phyloP scores from a whole-genome alignment of 495 filamentous ascomycete genomes.

The Antarctomyces pellizariae region DNA sequence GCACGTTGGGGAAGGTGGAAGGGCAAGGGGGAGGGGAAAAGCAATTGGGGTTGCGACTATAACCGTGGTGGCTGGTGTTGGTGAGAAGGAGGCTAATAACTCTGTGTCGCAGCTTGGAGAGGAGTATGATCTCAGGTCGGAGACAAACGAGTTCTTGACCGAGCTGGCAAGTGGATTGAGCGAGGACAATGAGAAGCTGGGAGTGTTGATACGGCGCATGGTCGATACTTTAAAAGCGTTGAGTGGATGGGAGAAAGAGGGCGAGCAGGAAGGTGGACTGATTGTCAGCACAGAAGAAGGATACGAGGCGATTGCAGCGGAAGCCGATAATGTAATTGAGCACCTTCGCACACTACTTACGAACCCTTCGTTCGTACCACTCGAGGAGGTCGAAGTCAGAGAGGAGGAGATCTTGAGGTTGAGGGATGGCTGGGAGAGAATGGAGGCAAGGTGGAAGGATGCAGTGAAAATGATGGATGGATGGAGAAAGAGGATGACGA shows the following conservation, averaged over 20 bases:
- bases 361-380: conserved; percentile 83
- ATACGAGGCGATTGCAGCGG: conserved; percentile 45
- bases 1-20: conserved; percentile 30
- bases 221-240: conserved; percentile 51
- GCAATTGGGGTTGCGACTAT: conserved; percentile 28
- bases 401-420: conserved; percentile 74
- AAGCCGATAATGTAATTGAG: conserved; percentile 51
- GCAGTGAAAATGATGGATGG: conserved; percentile 76
- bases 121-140: conserved; percentile 50
- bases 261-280: conserved; percentile 18
- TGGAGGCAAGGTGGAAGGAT: conserved; percentile 79
- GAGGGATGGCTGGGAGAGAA: conserved; percentile 67
- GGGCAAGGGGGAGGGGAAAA: conserved; percentile 22
- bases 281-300: conserved; percentile 13
- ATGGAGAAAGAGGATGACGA: conserved; percentile 67
- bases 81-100: conserved; percentile 12
- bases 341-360: conserved; percentile 66
- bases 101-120: conserved; percentile 22
- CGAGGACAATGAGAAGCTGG: conserved; percentile 78
- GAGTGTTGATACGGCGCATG: conserved; percentile 46
- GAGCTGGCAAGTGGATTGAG: conserved; percentile 69
- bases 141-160: conserved; percentile 83
- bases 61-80: conserved; percentile 25
- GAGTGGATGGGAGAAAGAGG: conserved; percentile 41
- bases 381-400: conserved; percentile 78